phyloP scores from a whole-genome alignment of 2,329 filamentous ascomycete species.

The Stemphylium vesicarium region DNA sequence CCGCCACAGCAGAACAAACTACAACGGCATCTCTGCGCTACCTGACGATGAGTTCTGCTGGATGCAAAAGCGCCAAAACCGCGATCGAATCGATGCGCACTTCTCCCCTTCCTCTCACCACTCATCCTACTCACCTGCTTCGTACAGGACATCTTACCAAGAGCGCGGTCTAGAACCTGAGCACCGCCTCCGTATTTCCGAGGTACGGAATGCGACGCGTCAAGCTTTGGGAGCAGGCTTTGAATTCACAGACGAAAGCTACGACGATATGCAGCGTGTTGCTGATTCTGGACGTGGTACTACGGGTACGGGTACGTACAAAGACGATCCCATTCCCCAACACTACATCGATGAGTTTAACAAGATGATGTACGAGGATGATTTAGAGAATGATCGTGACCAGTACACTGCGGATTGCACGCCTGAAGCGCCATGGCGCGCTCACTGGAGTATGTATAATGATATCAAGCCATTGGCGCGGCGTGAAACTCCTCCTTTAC shows the following conservation, averaged over 20 bases:
- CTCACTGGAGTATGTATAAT: not conserved
- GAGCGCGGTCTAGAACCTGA: not conserved
- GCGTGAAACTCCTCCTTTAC: not conserved
- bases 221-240: slow-evolving; percentile 16
- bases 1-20: not conserved
- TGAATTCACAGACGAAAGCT: slow-evolving; percentile 12
- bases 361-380: slow-evolving; percentile 17
- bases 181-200: slow-evolving; percentile 13
- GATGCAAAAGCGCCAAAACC: slow-evolving; percentile 1
- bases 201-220: slow-evolving; percentile 20
- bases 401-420: not conserved
- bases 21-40: not conserved
- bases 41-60: slow-evolving; percentile 14
- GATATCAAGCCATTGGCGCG: not conserved
- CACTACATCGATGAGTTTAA: slow-evolving; percentile 26
- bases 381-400: slow-evolving; percentile 6
- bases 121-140: not conserved
- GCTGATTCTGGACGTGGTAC: not conserved
- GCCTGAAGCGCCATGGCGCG: not conserved
- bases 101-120: not conserved
- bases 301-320: not conserved
- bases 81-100: no score
- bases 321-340: slow-evolving; percentile 10
- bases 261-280: not conserved
- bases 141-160: slow-evolving; percentile 7